Percentiles rank a stretch among this genome's conserved stretches.
These are phyloP conservation scores for Pythium graminicola DNA, from an alignment of 352 stramenopile species.

Conservation along the genomic window DNA sequence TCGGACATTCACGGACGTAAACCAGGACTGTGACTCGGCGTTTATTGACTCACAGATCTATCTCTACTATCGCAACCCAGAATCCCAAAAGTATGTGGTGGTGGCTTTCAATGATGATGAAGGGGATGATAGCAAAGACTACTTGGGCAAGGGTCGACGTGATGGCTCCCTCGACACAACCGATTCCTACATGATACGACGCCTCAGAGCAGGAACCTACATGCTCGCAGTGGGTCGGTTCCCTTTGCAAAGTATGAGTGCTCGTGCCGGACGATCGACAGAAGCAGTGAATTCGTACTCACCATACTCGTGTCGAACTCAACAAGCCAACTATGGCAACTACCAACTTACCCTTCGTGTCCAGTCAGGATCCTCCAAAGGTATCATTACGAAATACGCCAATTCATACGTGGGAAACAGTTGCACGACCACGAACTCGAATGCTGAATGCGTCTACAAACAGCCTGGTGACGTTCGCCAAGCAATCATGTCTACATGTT, in stretches of 20 bases:
- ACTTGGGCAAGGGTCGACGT: slow-evolving; percentile 30
- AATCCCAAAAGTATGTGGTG: slow-evolving; percentile 26
- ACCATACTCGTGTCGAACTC: slow-evolving; percentile 54
- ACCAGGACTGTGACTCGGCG: slow-evolving; percentile 61
- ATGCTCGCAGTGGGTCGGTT: slow-evolving; percentile 54
- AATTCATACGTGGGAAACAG: slow-evolving; percentile 70
- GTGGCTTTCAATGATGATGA: slow-evolving; percentile 63
- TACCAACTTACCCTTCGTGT: slow-evolving; percentile 58
- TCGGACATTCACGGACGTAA: slow-evolving; percentile 48
- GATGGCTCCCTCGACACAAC: slow-evolving; percentile 44
- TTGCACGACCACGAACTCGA: slow-evolving; percentile 28
- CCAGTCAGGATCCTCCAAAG: slow-evolving; percentile 27
- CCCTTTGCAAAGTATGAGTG: slow-evolving; percentile 36
- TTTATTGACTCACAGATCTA: slow-evolving; percentile 65
- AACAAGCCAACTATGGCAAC: slow-evolving; percentile 56
- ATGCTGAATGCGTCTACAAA: slow-evolving; percentile 37
- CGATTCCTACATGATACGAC: slow-evolving; percentile 63
- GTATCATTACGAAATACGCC: slow-evolving; percentile 35
- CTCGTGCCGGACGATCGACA: slow-evolving; percentile 28
- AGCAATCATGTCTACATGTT: slow-evolving; percentile 17
- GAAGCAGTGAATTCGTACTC: slow-evolving; percentile 37
- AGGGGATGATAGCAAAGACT: slow-evolving; percentile 44
- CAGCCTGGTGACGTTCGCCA: slow-evolving; percentile 34
- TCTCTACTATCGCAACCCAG: slow-evolving; percentile 27
- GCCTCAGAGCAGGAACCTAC: slow-evolving; percentile 37